Conservation (phyloP, 129 eudicot genomes). For the Heracleum sosnowskyi region DNA sequence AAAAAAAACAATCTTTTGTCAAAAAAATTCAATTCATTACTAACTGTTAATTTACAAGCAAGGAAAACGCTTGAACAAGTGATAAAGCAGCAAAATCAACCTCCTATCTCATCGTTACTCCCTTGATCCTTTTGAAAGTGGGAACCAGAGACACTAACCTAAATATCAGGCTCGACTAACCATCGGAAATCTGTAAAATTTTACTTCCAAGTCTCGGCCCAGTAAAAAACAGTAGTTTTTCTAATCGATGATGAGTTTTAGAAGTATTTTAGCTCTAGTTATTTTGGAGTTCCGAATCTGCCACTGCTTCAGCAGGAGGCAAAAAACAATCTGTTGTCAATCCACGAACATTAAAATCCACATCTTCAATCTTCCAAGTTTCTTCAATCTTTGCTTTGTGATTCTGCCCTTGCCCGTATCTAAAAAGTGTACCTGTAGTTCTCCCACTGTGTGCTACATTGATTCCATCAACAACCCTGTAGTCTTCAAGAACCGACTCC, state of each 20-base stretch:
- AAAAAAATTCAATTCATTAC: not conserved
- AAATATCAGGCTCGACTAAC: not conserved
- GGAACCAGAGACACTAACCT: not conserved
- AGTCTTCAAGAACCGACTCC: constrained; percentile 63
- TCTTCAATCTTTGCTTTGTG: constrained; percentile 58
- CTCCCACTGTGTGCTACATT: constrained; percentile 62
- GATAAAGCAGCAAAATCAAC: not conserved
- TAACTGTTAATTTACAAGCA: not conserved
- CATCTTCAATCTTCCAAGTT: constrained; percentile 62
- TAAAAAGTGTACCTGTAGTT: constrained; percentile 37
- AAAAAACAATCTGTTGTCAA: constrained; percentile 49
- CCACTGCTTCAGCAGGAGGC: constrained; percentile 52
- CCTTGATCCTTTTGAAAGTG: not conserved
- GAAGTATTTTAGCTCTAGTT: not conserved
- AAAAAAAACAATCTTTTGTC: too few species aligned
- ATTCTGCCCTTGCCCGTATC: constrained; percentile 47
- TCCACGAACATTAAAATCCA: constrained; percentile 57
- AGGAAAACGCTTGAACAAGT: not conserved
- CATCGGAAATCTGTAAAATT: too few species aligned
- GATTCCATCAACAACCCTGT: constrained; percentile 47
- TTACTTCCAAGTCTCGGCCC: not conserved
- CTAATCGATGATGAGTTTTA: not conserved
- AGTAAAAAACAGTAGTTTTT: not conserved
- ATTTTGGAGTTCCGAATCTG: not conserved
- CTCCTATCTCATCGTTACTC: not conserved